Conservation (phyloP, 2,329 filamentous ascomycete species). For the Colletotrichum sojae region DNA sequence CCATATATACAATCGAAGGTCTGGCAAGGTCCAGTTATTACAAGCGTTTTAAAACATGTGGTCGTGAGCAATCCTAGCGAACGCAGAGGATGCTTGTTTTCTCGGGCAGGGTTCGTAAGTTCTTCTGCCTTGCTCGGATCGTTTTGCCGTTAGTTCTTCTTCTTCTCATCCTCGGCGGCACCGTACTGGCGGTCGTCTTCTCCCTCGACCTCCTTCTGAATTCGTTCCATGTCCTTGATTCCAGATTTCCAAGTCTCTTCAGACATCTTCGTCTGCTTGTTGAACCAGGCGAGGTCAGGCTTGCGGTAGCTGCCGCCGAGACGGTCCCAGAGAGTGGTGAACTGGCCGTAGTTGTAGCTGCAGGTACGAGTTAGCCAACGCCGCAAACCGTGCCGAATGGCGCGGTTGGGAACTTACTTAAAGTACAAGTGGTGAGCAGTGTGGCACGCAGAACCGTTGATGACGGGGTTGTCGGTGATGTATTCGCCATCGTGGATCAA, state of each 20-base stretch:
- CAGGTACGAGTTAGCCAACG: slow-evolving; percentile 62
- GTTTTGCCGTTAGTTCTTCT: slow-evolving; percentile 38
- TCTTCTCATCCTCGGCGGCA: slow-evolving; percentile 42
- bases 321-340: slow-evolving; percentile 82
- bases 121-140: background rate
- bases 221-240: slow-evolving; percentile 74
- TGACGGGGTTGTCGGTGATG: slow-evolving; percentile 87
- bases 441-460: slow-evolving; percentile 97
- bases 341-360: slow-evolving; percentile 79
- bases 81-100: background rate
- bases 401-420: slow-evolving; percentile 29
- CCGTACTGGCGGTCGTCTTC: slow-evolving; percentile 43
- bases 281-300: slow-evolving; percentile 80
- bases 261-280: slow-evolving; percentile 79
- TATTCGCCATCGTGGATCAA: slow-evolving; percentile 98
- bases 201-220: slow-evolving; percentile 64
- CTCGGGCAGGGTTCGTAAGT: background rate
- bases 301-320: slow-evolving; percentile 80
- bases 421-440: slow-evolving; percentile 76
- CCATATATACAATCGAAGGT: slow-evolving; percentile 31
- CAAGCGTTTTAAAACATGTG: slow-evolving; percentile 13
- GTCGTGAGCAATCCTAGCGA: slow-evolving; percentile 4
- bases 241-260: slow-evolving; percentile 74
- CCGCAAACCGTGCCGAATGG: no score
- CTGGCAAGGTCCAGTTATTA: slow-evolving; percentile 27